Conservation (phyloP, 352 stramenopile genomes). For the Phytopythium mirpurense region DNA sequence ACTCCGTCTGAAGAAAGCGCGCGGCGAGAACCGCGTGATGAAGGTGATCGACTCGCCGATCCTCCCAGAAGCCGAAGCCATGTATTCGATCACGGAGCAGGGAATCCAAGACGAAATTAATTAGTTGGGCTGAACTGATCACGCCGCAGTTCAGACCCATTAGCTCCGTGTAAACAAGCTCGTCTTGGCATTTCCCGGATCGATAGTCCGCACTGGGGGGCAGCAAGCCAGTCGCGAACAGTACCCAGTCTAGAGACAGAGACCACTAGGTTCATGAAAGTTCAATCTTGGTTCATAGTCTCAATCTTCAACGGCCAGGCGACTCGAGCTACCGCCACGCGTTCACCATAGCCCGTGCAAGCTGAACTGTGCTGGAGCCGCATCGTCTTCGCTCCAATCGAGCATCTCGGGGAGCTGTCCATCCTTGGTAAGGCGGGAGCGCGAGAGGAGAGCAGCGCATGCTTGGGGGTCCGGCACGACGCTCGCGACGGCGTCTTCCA, state of each 20-base stretch:
- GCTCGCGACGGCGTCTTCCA: background rate
- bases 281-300: no score
- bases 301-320: no score
- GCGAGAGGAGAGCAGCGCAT: conserved; percentile 1
- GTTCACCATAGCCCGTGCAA: no score
- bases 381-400: background rate
- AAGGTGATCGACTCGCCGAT: conserved; percentile 97
- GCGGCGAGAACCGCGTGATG: conserved; percentile 98
- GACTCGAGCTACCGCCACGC: no score
- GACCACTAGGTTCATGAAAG: no score
- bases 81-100: conserved; percentile 96
- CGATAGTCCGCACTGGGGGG: no score
- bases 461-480: conserved; percentile 1
- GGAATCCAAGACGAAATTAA: conserved; percentile 92
- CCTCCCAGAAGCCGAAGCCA: conserved; percentile 95
- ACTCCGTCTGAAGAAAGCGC: conserved; percentile 94
- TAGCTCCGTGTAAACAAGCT: conserved; percentile 1
- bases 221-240: no score
- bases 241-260: no score
- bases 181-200: no score
- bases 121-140: conserved; percentile 17
- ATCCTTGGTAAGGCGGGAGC: conserved; percentile 1
- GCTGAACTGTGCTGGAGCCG: background rate
- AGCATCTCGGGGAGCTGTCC: background rate
- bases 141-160: background rate